A percentile compares a stretch with the other conserved stretches of the same genome.
Conservation (phyloP, 2,329 filamentous ascomycete species). For the Claviceps capensis region DNA sequence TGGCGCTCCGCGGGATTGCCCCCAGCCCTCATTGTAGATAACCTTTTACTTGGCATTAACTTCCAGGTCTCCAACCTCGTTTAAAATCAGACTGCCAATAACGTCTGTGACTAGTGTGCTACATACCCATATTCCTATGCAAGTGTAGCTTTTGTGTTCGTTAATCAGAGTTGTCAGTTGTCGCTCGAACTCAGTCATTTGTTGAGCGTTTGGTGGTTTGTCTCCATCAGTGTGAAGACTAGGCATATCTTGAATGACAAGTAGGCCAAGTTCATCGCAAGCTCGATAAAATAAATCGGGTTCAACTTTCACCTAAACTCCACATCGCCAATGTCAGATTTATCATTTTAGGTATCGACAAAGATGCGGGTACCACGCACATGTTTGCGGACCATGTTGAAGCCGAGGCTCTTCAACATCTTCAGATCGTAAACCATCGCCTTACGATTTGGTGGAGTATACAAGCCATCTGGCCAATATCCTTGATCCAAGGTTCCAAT, state of each 20-base stretch:
- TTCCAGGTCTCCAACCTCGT: background rate
- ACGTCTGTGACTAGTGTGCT: background rate
- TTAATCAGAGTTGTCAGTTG: slow-evolving; percentile 48
- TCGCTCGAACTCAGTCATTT: slow-evolving; percentile 51
- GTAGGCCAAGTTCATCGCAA: slow-evolving; percentile 49
- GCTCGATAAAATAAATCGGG: slow-evolving; percentile 54
- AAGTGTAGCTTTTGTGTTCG: slow-evolving; percentile 50
- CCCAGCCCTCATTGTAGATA: slow-evolving; percentile 64
- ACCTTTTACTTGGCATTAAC: slow-evolving; percentile 22
- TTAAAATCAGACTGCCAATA: no score
- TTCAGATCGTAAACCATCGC: slow-evolving; percentile 55
- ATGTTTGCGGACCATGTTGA: slow-evolving; percentile 61
- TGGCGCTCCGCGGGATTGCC: slow-evolving; percentile 35
- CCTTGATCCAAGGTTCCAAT: slow-evolving; percentile 60
- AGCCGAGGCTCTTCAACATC: slow-evolving; percentile 49
- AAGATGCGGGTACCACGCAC: slow-evolving; percentile 23
- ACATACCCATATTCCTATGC: slow-evolving; percentile 48
- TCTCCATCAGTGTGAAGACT: slow-evolving; percentile 29
- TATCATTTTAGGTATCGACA: background rate
- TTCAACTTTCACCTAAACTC: slow-evolving; percentile 47
- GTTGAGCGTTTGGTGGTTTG: slow-evolving; percentile 24
- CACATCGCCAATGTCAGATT: background rate
- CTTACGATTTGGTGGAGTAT: slow-evolving; percentile 49
- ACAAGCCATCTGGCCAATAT: slow-evolving; percentile 57
- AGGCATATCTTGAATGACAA: slow-evolving; percentile 63